phyloP scores from a whole-genome alignment of 306 rosid genomes.

The Leucaena leucocephala region DNA sequence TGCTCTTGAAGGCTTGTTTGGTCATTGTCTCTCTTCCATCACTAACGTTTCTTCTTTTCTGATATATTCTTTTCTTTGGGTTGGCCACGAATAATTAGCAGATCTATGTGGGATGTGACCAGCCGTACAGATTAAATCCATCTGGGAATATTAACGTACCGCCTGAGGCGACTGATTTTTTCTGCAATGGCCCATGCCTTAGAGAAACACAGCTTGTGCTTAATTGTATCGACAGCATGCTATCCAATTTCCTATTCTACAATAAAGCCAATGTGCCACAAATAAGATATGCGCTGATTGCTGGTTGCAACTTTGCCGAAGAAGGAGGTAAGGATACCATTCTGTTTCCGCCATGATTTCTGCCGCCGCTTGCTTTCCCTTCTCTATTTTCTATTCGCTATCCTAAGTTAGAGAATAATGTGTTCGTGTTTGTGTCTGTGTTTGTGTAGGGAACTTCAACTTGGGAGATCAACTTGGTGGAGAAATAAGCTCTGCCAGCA shows the following conservation, averaged over 20 bases:
- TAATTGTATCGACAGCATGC: conserved; percentile 56
- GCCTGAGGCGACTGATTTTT: conserved; percentile 51
- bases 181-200: conserved; percentile 76
- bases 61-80: background rate
- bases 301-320: conserved; percentile 59
- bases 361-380: background rate
- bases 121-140: conserved; percentile 68
- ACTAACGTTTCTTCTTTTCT: background rate
- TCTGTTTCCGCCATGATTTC: background rate
- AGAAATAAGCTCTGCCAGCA: conserved; percentile 43
- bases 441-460: conserved; percentile 61
- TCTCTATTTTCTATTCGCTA: background rate
- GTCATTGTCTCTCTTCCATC: background rate
- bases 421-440: background rate
- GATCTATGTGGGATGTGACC: conserved; percentile 61
- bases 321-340: conserved; percentile 50
- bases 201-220: conserved; percentile 66
- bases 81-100: conserved; percentile 29
- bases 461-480: conserved; percentile 55
- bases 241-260: conserved; percentile 61
- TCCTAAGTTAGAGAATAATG: background rate
- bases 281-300: conserved; percentile 55
- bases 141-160: conserved; percentile 66
- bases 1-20: conserved; percentile 1
- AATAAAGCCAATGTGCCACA: conserved; percentile 58